phyloP scores from a whole-genome alignment of 306 rosid species.

The Cucurbita ficifolia region DNA sequence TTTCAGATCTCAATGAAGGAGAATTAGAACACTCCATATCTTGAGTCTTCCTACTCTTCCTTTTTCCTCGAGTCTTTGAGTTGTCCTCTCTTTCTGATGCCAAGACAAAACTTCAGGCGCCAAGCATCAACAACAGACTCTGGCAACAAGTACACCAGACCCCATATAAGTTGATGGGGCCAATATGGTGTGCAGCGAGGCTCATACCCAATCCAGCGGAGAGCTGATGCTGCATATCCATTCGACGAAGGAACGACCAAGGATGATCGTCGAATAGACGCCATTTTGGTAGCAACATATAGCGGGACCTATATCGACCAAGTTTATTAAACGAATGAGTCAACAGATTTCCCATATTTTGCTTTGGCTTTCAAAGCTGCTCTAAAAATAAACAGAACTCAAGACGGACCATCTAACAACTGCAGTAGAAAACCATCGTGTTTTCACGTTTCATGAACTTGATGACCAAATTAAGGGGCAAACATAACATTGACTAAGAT shows the following conservation, averaged over 20 bases:
- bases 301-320: conserved; percentile 53
- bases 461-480: not conserved
- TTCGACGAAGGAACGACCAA: conserved; percentile 82
- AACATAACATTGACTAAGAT: not conserved
- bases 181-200: conserved; percentile 96
- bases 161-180: conserved; percentile 88
- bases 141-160: conserved; percentile 38
- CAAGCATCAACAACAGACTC: conserved; percentile 52
- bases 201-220: conserved; percentile 74
- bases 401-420: not conserved
- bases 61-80: conserved; percentile 49
- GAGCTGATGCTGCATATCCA: conserved; percentile 59
- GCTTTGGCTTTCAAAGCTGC: not conserved
- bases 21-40: not conserved
- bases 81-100: conserved; percentile 72
- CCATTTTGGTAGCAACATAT: conserved; percentile 97
- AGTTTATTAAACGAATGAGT: not conserved
- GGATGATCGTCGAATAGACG: conserved; percentile 78
- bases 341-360: not conserved
- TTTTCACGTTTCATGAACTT: not conserved
- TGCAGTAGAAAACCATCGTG: not conserved
- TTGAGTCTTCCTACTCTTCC: not conserved
- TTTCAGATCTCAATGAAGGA: not conserved
- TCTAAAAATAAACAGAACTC: not conserved
- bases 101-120: conserved; percentile 60